Evolutionary conservation across 2,329 filamentous ascomycete species (phyloP), one percentile per base, ranked within the genome.

Genomic region (Penicillium sp.): DNA sequence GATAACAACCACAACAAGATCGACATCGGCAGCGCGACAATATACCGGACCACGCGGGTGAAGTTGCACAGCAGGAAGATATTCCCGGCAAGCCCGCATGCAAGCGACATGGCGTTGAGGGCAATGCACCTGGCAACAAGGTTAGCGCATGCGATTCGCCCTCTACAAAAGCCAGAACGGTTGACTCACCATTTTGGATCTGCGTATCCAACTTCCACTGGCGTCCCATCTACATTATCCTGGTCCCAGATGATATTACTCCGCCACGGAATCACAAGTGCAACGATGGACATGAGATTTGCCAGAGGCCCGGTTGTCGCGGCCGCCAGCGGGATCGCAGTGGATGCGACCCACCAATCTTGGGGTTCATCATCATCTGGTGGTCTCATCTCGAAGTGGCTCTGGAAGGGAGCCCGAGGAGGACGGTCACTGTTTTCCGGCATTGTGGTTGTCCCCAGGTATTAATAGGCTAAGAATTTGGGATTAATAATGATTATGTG

Each of bases 11-110:
- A 97, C 62, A 91, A 85, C 7, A 90, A 75, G 62, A 97, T 96
- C 0, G 92, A 96, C 23, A 92, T 83, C 0, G 93, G 93, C 63
- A 96, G 85, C 1, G 93, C 92, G 45, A 96, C 82, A 19, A 89
- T 88, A 73, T 96, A 97, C 55, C 91, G 86, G 7, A 97, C 85
- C 6, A 88, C 84, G 60, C 87, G 86, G 0, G 92, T 91, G 84
- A 97, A 97, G 77, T 97, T 97, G 67, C 95, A 85, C 0, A 97
- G 83, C 1, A 97, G 83, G 64, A 92, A 93, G 1, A 91, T 66
- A 69, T 97, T 97, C 7, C 93, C 91, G 1, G 89, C 75, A 35
- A 97, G 80, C 17, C 93, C 93, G 63, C 92, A 86, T 19, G 80
- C 86, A 5, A 97, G 83, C 64, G 94, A 93, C 2, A 89, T 82